Evolutionary conservation across 2,329 filamentous ascomycete genomes (phyloP).

Genomic region (Hypoxylon sp.): DNA sequence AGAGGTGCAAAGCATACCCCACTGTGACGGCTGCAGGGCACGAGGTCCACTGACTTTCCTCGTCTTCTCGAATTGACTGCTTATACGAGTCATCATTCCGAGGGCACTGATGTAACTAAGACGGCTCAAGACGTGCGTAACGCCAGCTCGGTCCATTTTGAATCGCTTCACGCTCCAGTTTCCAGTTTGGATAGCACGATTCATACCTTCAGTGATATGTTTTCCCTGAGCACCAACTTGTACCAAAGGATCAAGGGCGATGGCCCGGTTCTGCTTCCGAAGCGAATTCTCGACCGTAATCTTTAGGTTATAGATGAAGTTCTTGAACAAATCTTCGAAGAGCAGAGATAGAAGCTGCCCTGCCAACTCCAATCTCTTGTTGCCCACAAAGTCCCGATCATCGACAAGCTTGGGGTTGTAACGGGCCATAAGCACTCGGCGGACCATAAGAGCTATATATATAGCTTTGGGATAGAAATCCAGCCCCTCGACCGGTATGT

Average conservation of each 20-base stretch:
- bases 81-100: slow-evolving; percentile 99
- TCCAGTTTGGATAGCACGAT: slow-evolving; percentile 94
- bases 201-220: slow-evolving; percentile 92
- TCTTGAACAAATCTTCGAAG: slow-evolving; percentile 98
- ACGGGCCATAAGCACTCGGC: slow-evolving; percentile 94
- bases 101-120: slow-evolving; percentile 96
- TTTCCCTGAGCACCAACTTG: slow-evolving; percentile 88
- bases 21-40: slow-evolving; percentile 96
- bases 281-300: slow-evolving; percentile 95
- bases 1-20: slow-evolving; percentile 97
- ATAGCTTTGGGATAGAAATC: slow-evolving; percentile 98
- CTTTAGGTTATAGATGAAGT: slow-evolving; percentile 90
- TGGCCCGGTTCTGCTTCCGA: slow-evolving; percentile 91
- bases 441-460: slow-evolving; percentile 96
- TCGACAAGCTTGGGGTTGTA: slow-evolving; percentile 92
- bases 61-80: slow-evolving; percentile 98
- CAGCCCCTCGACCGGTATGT: slow-evolving; percentile 90
- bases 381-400: slow-evolving; percentile 97
- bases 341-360: slow-evolving; percentile 93
- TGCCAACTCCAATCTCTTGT: slow-evolving; percentile 94
- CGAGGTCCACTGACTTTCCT: slow-evolving; percentile 95
- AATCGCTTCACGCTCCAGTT: slow-evolving; percentile 99
- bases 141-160: slow-evolving; percentile 97
- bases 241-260: slow-evolving; percentile 87
- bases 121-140: slow-evolving; percentile 95